phyloP scores from a whole-genome alignment of 176 grass and related monocot species.

The Avena sativa region DNA sequence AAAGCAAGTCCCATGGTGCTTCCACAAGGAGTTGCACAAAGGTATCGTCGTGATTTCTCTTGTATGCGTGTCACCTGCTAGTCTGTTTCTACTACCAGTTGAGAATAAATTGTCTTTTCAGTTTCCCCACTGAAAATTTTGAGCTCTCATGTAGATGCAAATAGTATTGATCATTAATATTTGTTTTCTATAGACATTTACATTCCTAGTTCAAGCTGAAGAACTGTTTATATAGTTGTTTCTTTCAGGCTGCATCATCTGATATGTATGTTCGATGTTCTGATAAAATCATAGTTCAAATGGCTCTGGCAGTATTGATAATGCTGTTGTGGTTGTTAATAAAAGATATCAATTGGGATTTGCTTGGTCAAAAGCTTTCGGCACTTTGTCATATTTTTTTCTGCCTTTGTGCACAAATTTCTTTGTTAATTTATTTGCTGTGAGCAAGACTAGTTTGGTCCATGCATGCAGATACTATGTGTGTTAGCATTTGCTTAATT shows the following conservation, averaged over 20 bases:
- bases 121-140: not conserved
- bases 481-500: not conserved
- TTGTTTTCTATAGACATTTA: not conserved
- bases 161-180: not conserved
- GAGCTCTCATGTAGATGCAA: not conserved
- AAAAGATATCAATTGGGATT: not conserved
- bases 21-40: conserved; percentile 89
- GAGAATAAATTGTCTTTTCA: not conserved
- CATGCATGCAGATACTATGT: not conserved
- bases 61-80: not conserved
- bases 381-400: not conserved
- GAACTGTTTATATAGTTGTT: not conserved
- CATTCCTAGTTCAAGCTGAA: not conserved
- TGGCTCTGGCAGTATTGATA: not conserved
- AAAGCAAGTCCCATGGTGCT: conserved; percentile 63
- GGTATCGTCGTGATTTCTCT: conserved; percentile 46
- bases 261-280: not conserved
- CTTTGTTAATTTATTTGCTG: not conserved
- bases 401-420: not conserved
- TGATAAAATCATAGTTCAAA: not conserved
- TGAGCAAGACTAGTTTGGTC: not conserved
- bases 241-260: not conserved
- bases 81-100: not conserved
- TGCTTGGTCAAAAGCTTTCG: not conserved
- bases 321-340: not conserved